A percentile compares a stretch with the other conserved stretches of the same genome.
These are phyloP conservation scores for Pittosporum tobira DNA, from an alignment of 129 eudicot species.

Conservation along the genomic window DNA sequence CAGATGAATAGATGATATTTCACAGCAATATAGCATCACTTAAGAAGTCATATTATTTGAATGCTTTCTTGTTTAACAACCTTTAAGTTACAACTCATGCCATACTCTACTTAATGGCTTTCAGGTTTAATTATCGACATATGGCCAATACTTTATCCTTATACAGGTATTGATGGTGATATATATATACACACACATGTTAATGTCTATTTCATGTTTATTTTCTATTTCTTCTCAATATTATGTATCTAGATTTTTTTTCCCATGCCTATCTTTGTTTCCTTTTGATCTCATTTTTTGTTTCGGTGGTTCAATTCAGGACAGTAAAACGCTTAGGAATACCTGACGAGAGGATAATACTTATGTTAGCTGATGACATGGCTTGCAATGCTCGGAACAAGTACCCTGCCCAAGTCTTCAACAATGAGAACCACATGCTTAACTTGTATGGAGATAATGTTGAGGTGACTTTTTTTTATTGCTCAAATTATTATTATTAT, in stretches of 20 bases:
- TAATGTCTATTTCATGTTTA: not conserved
- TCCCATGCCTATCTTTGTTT: not conserved
- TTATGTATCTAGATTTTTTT: not conserved
- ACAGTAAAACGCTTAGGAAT: conserved; percentile 91
- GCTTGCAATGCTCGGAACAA: conserved; percentile 97
- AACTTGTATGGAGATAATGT: conserved; percentile 98
- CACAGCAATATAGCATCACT: not conserved
- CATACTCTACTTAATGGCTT: not conserved
- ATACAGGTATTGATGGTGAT: conserved; percentile 46
- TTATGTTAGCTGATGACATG: conserved; percentile 99
- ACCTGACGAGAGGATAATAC: conserved; percentile 96
- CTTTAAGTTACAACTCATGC: not conserved
- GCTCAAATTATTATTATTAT: not conserved
- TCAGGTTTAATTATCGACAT: conserved; percentile 95
- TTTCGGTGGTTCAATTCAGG: conserved; percentile 36
- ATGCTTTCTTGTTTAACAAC: not conserved
- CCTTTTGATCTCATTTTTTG: not conserved
- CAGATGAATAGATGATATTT: too few species aligned
- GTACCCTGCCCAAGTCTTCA: conserved; percentile 97
- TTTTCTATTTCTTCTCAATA: not conserved
- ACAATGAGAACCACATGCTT: conserved; percentile 91
- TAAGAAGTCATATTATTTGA: not conserved
- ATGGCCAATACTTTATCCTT: conserved; percentile 95
- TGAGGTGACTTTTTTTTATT: conserved; percentile 48
- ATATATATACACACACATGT: too few species aligned